phyloP scores from a whole-genome alignment of 192 early-diverging fungal genomes.

The Coemansia sp. region DNA sequence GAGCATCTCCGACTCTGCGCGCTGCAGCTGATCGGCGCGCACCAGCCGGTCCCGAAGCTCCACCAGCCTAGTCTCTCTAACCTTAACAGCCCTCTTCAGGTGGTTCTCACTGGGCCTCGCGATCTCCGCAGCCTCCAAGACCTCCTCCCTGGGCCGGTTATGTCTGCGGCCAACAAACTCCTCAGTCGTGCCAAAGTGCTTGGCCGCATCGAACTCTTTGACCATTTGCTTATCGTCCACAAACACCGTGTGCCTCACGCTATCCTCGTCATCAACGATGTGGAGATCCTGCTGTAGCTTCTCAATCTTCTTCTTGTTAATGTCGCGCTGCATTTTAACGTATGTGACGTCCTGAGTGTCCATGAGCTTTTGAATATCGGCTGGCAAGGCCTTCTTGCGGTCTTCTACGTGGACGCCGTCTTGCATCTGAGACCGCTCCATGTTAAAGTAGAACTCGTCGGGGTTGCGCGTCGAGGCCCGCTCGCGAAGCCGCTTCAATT shows the following conservation, averaged over 20 bases:
- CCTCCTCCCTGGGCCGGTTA: conserved; percentile 70
- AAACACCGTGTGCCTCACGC: conserved; percentile 74
- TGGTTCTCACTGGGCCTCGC: conserved; percentile 17
- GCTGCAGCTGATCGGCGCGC: conserved; percentile 72
- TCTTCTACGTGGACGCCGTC: conserved; percentile 78
- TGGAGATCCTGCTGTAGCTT: conserved; percentile 70
- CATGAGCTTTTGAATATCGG: conserved; percentile 76
- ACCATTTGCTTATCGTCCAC: conserved; percentile 69
- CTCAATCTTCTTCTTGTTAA: conserved; percentile 68
- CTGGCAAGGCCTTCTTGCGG: conserved; percentile 68
- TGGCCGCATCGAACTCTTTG: conserved; percentile 70
- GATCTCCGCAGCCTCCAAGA: conserved; percentile 52
- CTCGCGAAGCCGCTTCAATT: conserved; percentile 78
- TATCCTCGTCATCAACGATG: conserved; percentile 51
- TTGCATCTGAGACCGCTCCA: conserved; percentile 85
- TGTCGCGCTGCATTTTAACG: conserved; percentile 74
- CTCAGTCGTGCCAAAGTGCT: conserved; percentile 79
- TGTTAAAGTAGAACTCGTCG: conserved; percentile 98
- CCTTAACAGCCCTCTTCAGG: conserved; percentile 24
- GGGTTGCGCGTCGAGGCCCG: conserved; percentile 88
- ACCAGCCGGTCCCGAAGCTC: conserved; percentile 76
- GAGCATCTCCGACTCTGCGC: conserved; percentile 72
- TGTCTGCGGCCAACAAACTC: conserved; percentile 77
- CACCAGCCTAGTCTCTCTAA: conserved; percentile 54
- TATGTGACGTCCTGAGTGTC: conserved; percentile 94